Base-by-base conservation (phyloP, 2,329 filamentous ascomycete genomes). In the Mycocentrospora acerina region DNA sequence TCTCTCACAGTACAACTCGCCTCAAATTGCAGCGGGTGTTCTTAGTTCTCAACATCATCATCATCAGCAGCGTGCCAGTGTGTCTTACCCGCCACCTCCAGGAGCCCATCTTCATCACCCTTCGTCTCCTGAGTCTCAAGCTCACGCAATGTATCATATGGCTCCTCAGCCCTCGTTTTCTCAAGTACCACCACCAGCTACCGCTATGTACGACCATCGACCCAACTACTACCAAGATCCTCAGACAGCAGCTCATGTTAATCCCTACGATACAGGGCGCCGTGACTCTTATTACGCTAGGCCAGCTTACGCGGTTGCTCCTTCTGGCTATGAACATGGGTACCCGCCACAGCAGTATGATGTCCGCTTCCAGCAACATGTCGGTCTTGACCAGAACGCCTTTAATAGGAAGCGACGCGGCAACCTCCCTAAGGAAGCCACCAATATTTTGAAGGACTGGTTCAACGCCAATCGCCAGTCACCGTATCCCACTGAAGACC, bases 351-450 rank as follows among this genome's bases (percentile, higher is more conserved):
- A 39, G 5, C 57, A 59, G 27, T 42, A 51, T 24, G 54, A 58
- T 26, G 59, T 60, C 32, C 53, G 51, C 14, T 66, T 65, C 38
- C 62, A 66, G 28, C 49, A 55, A 18, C 44, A 55, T 13, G 37
- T 60, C 8, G 55, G 54, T 14, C 41, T 57, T 9, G 59, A 64
- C 24, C 55, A 57, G n/a, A 57, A 51, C 24, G 43, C 48, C 2
- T 64, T 62, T 46, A 63, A 78, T 42, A 53, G 77, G 55, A 73
- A 75, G 63, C 77, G 89, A 35, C 78, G 90, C 26, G 90, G 90
- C 1, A 95, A 95, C 59, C 74, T 95, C 3, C 90, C 90, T n/a
- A 94, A 94, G 61, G 86, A 90, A 37, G 88, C 88, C 0, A 95
- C 89, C 0, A 86, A 90, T 60, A 83, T 87, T 51, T 74, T 95